phyloP scores from a whole-genome alignment of 495 filamentous ascomycete genomes.

The Aspergillus sparsus region DNA sequence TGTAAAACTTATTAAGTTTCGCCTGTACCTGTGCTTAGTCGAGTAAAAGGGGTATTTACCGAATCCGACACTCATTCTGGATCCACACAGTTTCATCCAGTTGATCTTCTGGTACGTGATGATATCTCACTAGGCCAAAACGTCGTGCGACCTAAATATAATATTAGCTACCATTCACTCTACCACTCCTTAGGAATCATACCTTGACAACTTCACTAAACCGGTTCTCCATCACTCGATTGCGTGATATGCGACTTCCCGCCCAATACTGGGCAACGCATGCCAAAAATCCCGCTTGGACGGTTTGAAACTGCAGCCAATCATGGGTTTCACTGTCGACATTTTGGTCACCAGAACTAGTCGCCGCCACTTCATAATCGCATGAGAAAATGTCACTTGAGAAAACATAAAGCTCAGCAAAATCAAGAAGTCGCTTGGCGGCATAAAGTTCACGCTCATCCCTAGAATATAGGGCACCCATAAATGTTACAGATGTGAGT shows the following conservation, averaged over 20 bases:
- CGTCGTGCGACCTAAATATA: conserved; percentile 36
- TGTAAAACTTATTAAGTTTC: conserved; percentile 24
- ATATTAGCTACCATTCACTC: conserved; percentile 13
- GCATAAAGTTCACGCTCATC: conserved; percentile 39
- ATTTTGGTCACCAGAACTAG: conserved; percentile 28
- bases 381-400: conserved; percentile 44
- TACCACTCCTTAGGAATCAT: conserved; percentile 3
- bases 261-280: conserved; percentile 49
- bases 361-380: conserved; percentile 42
- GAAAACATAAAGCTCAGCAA: conserved; percentile 49
- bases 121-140: conserved; percentile 36
- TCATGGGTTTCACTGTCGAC: conserved; percentile 30
- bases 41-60: conserved; percentile 26
- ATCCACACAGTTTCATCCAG: conserved; percentile 42
- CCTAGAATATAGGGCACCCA: conserved; percentile 52
- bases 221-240: conserved; percentile 47
- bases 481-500: conserved; percentile 41
- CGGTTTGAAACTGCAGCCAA: conserved; percentile 45
- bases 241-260: conserved; percentile 40
- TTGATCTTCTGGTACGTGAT: conserved; percentile 35
- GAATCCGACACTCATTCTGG: conserved; percentile 47
- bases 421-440: conserved; percentile 47
- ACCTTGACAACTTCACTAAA: conserved; percentile 48
- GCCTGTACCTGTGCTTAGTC: neutral
- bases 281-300: conserved; percentile 49